Evolutionary conservation across 306 rosid species (phyloP).

Genomic region (Luffa acutangula): DNA sequence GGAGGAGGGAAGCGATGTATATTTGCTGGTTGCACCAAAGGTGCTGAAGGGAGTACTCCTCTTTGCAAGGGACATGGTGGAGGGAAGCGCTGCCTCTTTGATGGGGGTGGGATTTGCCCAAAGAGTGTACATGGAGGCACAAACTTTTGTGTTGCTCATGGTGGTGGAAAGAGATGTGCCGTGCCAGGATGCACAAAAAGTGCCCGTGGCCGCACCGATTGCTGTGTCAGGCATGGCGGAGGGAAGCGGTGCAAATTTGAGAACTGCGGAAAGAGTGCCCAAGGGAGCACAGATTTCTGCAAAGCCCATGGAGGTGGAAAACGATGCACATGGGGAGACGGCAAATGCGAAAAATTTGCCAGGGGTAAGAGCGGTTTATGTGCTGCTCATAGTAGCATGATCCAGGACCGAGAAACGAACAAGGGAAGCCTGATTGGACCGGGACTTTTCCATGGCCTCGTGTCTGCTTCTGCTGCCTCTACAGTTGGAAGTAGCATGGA

Average conservation of each 20-base stretch:
- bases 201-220: constrained; percentile 96
- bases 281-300: constrained; percentile 98
- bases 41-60: constrained; percentile 99
- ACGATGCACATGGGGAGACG: constrained; percentile 89
- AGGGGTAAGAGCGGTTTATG: constrained; percentile 93
- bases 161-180: constrained; percentile 95
- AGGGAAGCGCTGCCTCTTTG: constrained; percentile 89
- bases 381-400: constrained; percentile 83
- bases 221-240: constrained; percentile 94
- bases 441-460: constrained; percentile 77
- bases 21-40: constrained; percentile 79
- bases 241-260: constrained; percentile 84
- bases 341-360: constrained; percentile 86
- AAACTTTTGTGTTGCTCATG: constrained; percentile 92
- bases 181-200: constrained; percentile 89
- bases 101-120: constrained; percentile 95
- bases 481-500: constrained; percentile 48
- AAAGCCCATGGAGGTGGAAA: constrained; percentile 99
- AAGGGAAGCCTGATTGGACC: constrained; percentile 73
- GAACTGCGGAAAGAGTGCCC: constrained; percentile 89
- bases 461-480: constrained; percentile 46
- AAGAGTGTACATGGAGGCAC: constrained; percentile 99
- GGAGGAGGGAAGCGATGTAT: constrained; percentile 98
- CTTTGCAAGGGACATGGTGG: constrained; percentile 99
- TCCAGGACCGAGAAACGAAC: constrained; percentile 41